Conservation (phyloP, 352 stramenopile genomes). For the Pilasporangium apinafurcum region DNA sequence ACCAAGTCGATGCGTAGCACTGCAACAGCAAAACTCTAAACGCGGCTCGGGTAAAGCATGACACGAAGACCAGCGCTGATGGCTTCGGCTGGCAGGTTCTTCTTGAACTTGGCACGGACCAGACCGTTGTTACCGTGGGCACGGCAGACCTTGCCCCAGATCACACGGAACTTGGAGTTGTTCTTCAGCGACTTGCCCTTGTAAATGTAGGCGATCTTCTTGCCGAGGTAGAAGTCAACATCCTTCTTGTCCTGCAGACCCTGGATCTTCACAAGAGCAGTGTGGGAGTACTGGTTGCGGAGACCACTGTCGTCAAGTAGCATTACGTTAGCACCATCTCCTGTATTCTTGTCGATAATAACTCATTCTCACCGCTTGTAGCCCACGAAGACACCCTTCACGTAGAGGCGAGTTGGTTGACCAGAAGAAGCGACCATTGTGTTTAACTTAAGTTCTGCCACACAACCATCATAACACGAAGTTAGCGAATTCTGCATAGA, state of each 20-base stretch:
- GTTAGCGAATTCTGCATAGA: no score
- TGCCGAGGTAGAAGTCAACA: slow-evolving; percentile 99
- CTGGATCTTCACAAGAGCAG: slow-evolving; percentile 99
- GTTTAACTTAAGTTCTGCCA: slow-evolving; percentile 71
- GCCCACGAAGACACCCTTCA: slow-evolving; percentile 98
- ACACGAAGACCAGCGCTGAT: slow-evolving; percentile 97
- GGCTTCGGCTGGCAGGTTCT: slow-evolving; percentile 94
- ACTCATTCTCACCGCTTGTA: slow-evolving; percentile 92
- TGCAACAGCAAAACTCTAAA: slow-evolving; percentile 75
- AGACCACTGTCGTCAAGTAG: slow-evolving; percentile 56
- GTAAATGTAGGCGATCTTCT: slow-evolving; percentile 99
- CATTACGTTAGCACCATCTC: neutral
- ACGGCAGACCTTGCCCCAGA: slow-evolving; percentile 98
- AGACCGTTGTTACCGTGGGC: slow-evolving; percentile 98
- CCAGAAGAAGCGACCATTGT: slow-evolving; percentile 88
- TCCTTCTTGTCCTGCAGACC: slow-evolving; percentile 98
- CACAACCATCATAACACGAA: no score
- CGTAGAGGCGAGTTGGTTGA: slow-evolving; percentile 95
- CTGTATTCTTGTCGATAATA: neutral
- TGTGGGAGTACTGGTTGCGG: slow-evolving; percentile 97
- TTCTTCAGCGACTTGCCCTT: slow-evolving; percentile 95
- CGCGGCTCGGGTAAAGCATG: slow-evolving; percentile 99
- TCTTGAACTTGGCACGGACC: slow-evolving; percentile 98
- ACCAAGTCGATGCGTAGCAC: slow-evolving; percentile 15
- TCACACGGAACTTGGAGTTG: slow-evolving; percentile 97